These are phyloP conservation scores for Colletotrichum paranaense DNA, from an alignment of 2,329 filamentous ascomycete genomes.

Conservation along the genomic window DNA sequence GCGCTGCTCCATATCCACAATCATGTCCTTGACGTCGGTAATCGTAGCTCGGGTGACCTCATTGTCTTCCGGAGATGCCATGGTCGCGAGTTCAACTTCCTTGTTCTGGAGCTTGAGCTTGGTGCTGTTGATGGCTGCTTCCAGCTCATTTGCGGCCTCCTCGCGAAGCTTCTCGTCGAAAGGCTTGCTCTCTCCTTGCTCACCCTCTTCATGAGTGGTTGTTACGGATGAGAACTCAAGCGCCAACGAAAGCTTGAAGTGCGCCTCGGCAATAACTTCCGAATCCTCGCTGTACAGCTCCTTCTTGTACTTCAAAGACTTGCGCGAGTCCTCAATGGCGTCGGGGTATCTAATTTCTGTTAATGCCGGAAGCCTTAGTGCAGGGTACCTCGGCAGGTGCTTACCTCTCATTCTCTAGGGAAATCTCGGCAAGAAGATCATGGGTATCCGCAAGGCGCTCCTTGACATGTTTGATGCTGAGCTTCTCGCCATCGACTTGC, in stretches of 20 bases:
- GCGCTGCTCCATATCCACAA: constrained; percentile 82
- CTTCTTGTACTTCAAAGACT: constrained; percentile 82
- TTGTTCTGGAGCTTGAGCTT: constrained; percentile 77
- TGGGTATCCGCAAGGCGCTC: constrained; percentile 93
- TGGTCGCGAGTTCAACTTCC: constrained; percentile 72
- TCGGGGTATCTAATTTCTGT: constrained; percentile 72
- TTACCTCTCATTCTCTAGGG: constrained; percentile 91
- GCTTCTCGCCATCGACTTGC: constrained; percentile 51
- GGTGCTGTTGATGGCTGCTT: constrained; percentile 79
- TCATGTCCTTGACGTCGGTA: constrained; percentile 79
- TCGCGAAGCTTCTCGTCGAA: constrained; percentile 78
- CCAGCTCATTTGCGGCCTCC: constrained; percentile 77
- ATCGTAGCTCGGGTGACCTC: constrained; percentile 72
- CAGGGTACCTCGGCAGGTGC: constrained; percentile 17
- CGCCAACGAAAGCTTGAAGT: constrained; percentile 95
- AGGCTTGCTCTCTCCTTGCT: constrained; percentile 58
- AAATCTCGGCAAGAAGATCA: constrained; percentile 94
- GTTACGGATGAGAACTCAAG: constrained; percentile 92
- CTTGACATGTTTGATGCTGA: constrained; percentile 71
- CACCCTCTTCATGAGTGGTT: constrained; percentile 62
- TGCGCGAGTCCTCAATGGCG: constrained; percentile 86
- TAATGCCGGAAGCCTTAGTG: not conserved
- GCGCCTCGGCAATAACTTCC: constrained; percentile 89
- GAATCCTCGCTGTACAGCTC: constrained; percentile 84
- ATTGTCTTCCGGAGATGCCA: constrained; percentile 74